Evolutionary conservation across 2,329 filamentous ascomycete genomes (phyloP).

Genomic region (Ophiostoma populinum): DNA sequence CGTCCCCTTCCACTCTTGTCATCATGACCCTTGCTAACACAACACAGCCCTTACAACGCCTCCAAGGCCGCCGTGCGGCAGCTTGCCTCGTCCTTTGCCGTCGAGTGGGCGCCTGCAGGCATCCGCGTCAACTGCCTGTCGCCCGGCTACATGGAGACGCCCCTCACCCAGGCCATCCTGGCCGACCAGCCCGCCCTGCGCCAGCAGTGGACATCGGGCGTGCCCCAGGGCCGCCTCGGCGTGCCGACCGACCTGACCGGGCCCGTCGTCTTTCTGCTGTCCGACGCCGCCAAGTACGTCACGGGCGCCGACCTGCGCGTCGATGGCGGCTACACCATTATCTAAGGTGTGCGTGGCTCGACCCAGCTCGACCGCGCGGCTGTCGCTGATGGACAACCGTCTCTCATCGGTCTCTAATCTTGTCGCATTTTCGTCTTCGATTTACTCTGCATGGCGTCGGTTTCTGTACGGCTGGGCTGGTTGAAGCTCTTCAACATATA

Average conservation of each 20-base stretch:
- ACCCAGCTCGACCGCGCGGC: background rate
- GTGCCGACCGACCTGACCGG: constrained; percentile 85
- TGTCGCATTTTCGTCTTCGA: background rate
- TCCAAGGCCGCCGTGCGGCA: constrained; percentile 87
- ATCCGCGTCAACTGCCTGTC: constrained; percentile 93
- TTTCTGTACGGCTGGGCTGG: no score
- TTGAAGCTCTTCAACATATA: no score
- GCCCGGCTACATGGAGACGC: constrained; percentile 91
- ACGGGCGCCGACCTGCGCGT: constrained; percentile 61
- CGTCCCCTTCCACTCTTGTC: constrained; percentile 15
- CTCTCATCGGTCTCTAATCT: background rate
- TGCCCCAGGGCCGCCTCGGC: constrained; percentile 88
- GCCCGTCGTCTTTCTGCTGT: constrained; percentile 71
- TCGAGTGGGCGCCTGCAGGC: constrained; percentile 78
- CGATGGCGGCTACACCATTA: constrained; percentile 78
- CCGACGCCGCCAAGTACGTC: constrained; percentile 60
- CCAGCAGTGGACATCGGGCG: constrained; percentile 78
- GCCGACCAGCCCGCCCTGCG: constrained; percentile 84
- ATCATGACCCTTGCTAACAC: background rate
- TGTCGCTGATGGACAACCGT: background rate
- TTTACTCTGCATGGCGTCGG: no score
- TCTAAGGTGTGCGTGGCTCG: constrained; percentile 24
- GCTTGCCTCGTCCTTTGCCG: constrained; percentile 69
- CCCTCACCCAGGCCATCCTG: constrained; percentile 86
- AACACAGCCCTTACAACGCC: constrained; percentile 63